Conservation (phyloP, 208 protist species). For the Naegleria fowleri region DNA sequence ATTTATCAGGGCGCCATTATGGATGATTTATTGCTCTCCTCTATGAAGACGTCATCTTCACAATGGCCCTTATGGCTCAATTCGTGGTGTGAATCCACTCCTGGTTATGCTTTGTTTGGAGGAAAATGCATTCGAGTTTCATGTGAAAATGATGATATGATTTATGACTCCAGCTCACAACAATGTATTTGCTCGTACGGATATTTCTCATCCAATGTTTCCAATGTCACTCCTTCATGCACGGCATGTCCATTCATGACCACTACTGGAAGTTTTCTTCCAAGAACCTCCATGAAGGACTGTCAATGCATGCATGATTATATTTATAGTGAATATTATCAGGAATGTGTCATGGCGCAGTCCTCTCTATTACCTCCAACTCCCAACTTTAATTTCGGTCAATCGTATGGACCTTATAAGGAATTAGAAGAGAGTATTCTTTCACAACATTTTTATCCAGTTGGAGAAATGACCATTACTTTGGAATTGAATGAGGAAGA, state of each 20-base stretch:
- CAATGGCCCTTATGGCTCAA: not conserved
- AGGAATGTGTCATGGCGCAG: not conserved
- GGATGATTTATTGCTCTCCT: not conserved
- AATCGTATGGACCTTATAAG: not conserved
- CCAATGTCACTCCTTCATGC: not conserved
- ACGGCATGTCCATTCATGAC: not conserved
- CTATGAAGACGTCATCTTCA: not conserved
- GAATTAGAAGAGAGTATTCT: not conserved
- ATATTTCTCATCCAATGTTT: not conserved
- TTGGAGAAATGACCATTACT: not conserved
- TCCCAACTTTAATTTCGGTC: not conserved
- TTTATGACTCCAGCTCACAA: not conserved
- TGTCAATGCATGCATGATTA: not conserved
- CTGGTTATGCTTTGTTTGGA: not conserved
- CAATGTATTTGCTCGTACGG: not conserved
- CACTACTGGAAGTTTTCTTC: not conserved
- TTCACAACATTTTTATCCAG: not conserved
- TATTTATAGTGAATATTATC: not conserved
- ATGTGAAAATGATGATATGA: not conserved
- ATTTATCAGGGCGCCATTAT: not conserved
- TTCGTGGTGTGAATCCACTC: not conserved
- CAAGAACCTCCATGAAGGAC: not conserved
- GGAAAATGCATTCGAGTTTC: not conserved
- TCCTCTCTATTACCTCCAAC: not conserved
- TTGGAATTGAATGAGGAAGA: not conserved